Evolutionary conservation across 2,329 filamentous ascomycete species (phyloP).

Genomic region (Coniochaeta sp.): DNA sequence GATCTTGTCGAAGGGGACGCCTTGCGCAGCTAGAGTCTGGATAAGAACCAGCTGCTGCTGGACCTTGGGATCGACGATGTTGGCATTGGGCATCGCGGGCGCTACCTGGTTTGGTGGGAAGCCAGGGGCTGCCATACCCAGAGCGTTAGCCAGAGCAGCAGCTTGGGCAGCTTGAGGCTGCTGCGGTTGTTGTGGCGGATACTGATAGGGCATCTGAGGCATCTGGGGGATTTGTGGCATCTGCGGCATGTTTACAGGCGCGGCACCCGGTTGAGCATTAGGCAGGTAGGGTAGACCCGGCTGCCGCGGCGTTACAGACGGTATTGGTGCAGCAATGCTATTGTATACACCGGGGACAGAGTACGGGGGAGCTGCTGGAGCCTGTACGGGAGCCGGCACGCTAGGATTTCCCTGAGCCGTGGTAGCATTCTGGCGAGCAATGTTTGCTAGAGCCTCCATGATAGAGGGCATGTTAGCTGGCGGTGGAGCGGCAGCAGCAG

Average conservation of each 20-base stretch:
- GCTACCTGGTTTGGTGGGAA: constrained; percentile 19
- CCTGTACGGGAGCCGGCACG: constrained; percentile 32
- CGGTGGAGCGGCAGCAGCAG: constrained; percentile 23
- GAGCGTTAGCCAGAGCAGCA: constrained; percentile 12
- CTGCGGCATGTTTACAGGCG: constrained; percentile 51
- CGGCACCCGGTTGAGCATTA: constrained; percentile 36
- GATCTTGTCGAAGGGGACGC: constrained; percentile 72
- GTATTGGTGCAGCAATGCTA: constrained; percentile 18
- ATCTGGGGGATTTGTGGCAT: constrained; percentile 17
- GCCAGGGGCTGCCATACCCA: constrained; percentile 29
- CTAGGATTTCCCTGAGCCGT: constrained; percentile 33
- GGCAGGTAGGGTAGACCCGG: constrained; percentile 18
- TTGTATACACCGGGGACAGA: constrained; percentile 13
- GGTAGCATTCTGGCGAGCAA: constrained; percentile 66
- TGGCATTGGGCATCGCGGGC: constrained; percentile 20
- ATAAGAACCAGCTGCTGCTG: constrained; percentile 69
- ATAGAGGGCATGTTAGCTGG: constrained; percentile 47
- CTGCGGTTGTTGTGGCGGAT: constrained; percentile 25
- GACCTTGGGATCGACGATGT: constrained; percentile 43
- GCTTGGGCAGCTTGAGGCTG: constrained; percentile 21
- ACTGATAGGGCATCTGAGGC: constrained; percentile 21
- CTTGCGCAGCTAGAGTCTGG: constrained; percentile 68
- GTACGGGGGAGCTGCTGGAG: constrained; percentile 22
- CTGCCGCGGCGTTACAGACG: constrained; percentile 9
- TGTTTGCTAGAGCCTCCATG: constrained; percentile 71